A percentile compares a stretch with the other conserved stretches of the same genome.
These are phyloP conservation scores for Gossypium gossypioides DNA, from an alignment of 441 rosid genomes.

Conservation along the genomic window DNA sequence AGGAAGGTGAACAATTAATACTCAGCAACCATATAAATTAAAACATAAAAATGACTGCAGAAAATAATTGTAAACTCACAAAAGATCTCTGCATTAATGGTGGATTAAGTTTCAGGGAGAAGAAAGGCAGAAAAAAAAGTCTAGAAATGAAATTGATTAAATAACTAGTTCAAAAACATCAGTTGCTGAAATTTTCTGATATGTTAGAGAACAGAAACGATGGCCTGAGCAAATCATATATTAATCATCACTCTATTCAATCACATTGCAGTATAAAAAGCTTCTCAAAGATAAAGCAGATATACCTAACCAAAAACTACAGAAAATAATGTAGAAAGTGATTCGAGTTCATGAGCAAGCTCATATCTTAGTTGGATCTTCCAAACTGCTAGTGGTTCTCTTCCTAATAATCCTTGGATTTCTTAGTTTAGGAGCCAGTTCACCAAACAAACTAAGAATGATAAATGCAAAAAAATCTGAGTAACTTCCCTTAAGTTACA, in stretches of 20 bases:
- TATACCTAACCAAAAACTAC: neutral
- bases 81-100: neutral
- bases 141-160: neutral
- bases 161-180: neutral
- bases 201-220: neutral
- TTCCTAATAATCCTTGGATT: neutral
- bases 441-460: neutral
- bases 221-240: neutral
- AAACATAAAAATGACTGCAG: neutral
- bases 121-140: neutral
- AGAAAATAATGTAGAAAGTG: neutral
- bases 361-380: neutral
- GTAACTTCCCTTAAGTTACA: neutral
- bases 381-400: neutral
- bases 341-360: neutral
- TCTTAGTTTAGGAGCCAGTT: neutral
- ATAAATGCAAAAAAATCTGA: neutral
- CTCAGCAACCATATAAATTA: neutral
- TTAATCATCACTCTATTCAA: neutral
- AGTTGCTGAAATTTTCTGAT: neutral
- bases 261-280: neutral
- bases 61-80: neutral
- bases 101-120: neutral
- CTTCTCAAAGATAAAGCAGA: neutral
- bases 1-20: neutral